These are phyloP conservation scores for Camellia granthamiana DNA, from an alignment of 148 eudicot species.

Conservation along the genomic window DNA sequence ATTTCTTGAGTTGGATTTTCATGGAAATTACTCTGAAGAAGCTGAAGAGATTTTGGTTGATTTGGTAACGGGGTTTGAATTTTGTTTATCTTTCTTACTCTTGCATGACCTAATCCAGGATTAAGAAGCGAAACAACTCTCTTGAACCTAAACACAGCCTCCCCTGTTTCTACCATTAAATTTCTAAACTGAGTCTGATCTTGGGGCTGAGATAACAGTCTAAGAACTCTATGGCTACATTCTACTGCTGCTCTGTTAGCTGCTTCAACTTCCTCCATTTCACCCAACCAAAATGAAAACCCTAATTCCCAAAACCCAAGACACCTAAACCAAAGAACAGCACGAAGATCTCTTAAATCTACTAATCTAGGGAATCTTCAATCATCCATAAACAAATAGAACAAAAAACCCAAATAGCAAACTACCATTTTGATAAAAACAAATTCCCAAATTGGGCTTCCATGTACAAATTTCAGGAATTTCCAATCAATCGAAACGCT, in stretches of 20 bases:
- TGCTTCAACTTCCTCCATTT: conserved; percentile 78
- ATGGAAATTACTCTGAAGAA: conserved; percentile 36
- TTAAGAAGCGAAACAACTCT: conserved; percentile 67
- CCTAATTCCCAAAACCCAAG: conserved; percentile 6
- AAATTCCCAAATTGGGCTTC: background rate
- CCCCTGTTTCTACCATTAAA: conserved; percentile 56
- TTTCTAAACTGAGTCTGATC: conserved; percentile 43
- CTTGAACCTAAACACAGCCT: conserved; percentile 64
- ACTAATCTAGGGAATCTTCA: conserved; percentile 13
- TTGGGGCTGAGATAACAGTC: conserved; percentile 50
- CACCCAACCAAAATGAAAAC: conserved; percentile 15
- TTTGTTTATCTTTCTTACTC: conserved; percentile 62
- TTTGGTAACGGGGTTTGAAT: conserved; percentile 40
- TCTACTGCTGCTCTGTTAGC: conserved; percentile 77
- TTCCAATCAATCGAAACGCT: background rate
- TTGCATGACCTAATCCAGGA: conserved; percentile 68
- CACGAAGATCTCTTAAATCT: conserved; percentile 4
- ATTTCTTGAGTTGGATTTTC: conserved; percentile 36
- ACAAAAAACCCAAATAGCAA: background rate
- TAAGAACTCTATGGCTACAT: conserved; percentile 68
- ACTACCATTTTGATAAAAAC: conserved; percentile 6
- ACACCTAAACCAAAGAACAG: background rate
- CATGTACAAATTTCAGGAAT: background rate
- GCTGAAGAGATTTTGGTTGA: conserved; percentile 39
- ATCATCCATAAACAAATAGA: conserved; percentile 2